These are phyloP conservation scores for Phytophthora podocarpi DNA, from an alignment of 352 stramenopile genomes.

Conservation along the genomic window DNA sequence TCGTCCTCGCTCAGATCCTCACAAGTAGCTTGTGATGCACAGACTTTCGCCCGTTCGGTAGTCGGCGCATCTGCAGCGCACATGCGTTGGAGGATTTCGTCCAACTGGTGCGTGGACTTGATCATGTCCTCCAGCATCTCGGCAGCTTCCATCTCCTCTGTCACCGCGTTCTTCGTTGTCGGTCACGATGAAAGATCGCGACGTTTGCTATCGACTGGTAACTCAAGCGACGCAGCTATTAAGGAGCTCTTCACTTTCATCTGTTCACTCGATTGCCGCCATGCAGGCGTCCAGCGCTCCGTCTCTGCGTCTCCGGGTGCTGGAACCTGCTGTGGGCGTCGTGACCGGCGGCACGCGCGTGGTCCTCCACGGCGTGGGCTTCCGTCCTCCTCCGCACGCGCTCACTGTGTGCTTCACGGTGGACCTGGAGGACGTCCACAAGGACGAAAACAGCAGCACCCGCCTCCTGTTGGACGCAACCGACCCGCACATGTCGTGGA, in stretches of 20 bases:
- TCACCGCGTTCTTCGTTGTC: too few relatives aligned
- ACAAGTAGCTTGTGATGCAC: too few relatives aligned
- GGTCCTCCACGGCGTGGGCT: conserved; percentile 65
- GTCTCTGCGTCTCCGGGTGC: conserved; percentile 50
- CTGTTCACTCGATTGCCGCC: too few relatives aligned
- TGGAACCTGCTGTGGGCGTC: conserved; percentile 55
- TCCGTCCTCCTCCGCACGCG: conserved; percentile 63
- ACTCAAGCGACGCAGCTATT: background rate
- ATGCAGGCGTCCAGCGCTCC: conserved; percentile 5
- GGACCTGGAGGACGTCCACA: conserved; percentile 11
- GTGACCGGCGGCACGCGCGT: conserved; percentile 55
- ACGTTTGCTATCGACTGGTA: too few relatives aligned
- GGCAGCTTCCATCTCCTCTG: background rate
- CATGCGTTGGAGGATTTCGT: conserved; percentile 57
- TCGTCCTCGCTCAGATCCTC: too few relatives aligned
- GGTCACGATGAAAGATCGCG: conserved; percentile 10
- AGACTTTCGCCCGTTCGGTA: too few relatives aligned
- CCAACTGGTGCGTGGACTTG: conserved; percentile 35
- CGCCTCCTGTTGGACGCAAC: background rate
- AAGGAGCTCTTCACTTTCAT: too few relatives aligned
- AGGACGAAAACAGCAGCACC: background rate
- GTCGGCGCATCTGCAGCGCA: conserved; percentile 35
- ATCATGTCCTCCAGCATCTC: conserved; percentile 37
- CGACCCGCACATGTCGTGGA: conserved; percentile 1
- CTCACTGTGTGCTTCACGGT: conserved; percentile 66